A percentile compares a stretch with the other conserved stretches of the same genome.
Conservation (phyloP, 2,329 filamentous ascomycete genomes). For the Camillea tinctor region DNA sequence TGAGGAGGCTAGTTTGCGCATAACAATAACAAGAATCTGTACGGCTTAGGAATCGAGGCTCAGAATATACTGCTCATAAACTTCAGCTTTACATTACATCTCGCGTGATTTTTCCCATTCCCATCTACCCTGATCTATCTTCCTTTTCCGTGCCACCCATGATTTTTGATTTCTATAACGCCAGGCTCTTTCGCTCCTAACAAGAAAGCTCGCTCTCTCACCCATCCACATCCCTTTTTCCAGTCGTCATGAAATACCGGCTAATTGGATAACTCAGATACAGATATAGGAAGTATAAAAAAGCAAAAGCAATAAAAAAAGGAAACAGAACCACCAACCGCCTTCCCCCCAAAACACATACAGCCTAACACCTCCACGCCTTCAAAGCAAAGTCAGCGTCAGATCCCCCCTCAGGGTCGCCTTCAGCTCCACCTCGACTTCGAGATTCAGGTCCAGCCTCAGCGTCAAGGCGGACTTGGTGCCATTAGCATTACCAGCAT, state of each 20-base stretch:
- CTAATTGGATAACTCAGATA: too few species aligned
- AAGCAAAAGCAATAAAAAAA: too few species aligned
- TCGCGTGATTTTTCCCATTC: not conserved
- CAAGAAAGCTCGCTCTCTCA: too few species aligned
- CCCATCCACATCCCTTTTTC: too few species aligned
- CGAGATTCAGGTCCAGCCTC: slow-evolving; percentile 1
- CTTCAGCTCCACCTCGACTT: slow-evolving; percentile 3
- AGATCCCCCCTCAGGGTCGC: slow-evolving; percentile 3
- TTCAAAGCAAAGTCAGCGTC: not conserved
- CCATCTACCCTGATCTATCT: not conserved
- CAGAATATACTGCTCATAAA: not conserved
- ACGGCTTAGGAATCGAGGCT: not conserved
- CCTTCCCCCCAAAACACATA: not conserved
- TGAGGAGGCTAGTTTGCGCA: not conserved
- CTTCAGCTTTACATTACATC: not conserved
- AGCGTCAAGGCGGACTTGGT: not conserved
- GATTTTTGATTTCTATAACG: not conserved
- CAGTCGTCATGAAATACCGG: too few species aligned
- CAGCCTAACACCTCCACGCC: not conserved
- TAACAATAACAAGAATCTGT: not conserved
- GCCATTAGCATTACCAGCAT: not conserved
- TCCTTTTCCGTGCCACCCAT: not conserved
- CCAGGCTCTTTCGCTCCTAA: not conserved
- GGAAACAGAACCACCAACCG: not conserved
- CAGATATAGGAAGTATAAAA: too few species aligned